Evolutionary conservation across 2,329 filamentous ascomycete genomes (phyloP), one percentile per base, ranked within the genome.

Genomic region (Cylindrodendrum hubeiense): DNA sequence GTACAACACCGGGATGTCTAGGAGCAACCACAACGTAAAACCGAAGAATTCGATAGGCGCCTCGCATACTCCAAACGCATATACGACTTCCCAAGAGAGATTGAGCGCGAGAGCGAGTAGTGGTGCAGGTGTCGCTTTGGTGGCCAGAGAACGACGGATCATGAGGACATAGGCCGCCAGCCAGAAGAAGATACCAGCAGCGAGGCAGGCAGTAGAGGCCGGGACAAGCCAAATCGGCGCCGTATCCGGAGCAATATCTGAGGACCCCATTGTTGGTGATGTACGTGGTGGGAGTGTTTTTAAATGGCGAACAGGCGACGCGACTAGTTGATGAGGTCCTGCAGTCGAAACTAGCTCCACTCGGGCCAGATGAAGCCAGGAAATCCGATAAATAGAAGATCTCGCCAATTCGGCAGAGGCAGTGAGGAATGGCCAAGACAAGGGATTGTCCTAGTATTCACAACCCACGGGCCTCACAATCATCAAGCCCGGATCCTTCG

Each of bases 31-130:
- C 53, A 82, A 65, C 1, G 66, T 68, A 71, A 87, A 86, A 28
- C 83, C 82, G 17, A 76, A 67, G 13, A 76, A 76, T 69, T 87
- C 85, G 10, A 84, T 70, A 1, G 74, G 70, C 5, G 77, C 74
- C 64, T 86, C 84, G 61, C 80, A 78, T 17, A 87, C 82, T 67
- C 79, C 83, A 24, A 85, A 74, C 2, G 79, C 79, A 74, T 84
- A 85, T 58, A 87, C 77, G 3, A 85, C 73, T 70, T 87, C 85
- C 85, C 85, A 87, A 2, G 81, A 81, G 34, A 87, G 79, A 64
- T 88, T 87, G 71, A 83, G 70, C 15, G 81, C 80, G 10, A 87
- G 81, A 0, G 83, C 79, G 52, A 85, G 71, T 12, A 86, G 71
- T 0, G 85, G 85, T 75, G 86, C 84, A 37, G 84, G 80, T 67